Conservation (phyloP, 768 basidiomycete species). For the Mycena rosella region DNA sequence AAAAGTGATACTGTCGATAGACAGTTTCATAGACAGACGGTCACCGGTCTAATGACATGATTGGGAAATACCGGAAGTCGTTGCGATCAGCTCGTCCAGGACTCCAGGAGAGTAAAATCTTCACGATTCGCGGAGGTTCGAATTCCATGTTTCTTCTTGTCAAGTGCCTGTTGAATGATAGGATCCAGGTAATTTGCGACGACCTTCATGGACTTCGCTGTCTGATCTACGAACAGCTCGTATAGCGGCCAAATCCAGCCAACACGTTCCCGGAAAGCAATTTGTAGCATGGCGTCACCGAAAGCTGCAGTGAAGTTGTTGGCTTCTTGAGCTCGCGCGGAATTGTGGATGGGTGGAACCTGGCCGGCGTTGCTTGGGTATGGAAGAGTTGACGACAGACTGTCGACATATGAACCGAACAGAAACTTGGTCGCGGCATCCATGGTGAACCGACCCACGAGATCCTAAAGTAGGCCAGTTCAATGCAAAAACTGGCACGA, state of each 20-base stretch:
- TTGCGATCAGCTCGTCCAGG: no score
- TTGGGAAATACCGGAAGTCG: no score
- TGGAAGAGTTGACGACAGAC: slow-evolving; percentile 60
- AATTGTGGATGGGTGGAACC: slow-evolving; percentile 9
- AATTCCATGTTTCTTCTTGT: slow-evolving; percentile 13
- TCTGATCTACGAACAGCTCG: slow-evolving; percentile 65
- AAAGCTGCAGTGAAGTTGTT: slow-evolving; percentile 61
- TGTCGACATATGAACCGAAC: slow-evolving; percentile 62
- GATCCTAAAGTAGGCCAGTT: slow-evolving; percentile 52
- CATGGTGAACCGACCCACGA: slow-evolving; percentile 67
- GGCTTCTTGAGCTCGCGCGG: no score
- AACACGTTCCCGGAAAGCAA: slow-evolving; percentile 53
- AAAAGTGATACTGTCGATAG: no score
- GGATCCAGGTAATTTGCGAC: slow-evolving; percentile 50
- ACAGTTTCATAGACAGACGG: no score
- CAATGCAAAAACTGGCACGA: background rate
- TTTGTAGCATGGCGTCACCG: slow-evolving; percentile 56
- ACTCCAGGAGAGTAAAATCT: no score
- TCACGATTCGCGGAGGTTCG: no score
- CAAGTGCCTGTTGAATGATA: slow-evolving; percentile 46
- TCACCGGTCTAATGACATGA: no score
- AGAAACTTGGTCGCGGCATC: slow-evolving; percentile 72
- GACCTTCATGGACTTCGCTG: slow-evolving; percentile 58
- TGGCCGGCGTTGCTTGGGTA: slow-evolving; percentile 54
- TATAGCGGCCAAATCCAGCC: slow-evolving; percentile 63